A percentile compares a stretch with the other conserved stretches of the same genome.
These are phyloP conservation scores for Vaccinium corymbosum DNA, from an alignment of 148 eudicot genomes.

Conservation along the genomic window DNA sequence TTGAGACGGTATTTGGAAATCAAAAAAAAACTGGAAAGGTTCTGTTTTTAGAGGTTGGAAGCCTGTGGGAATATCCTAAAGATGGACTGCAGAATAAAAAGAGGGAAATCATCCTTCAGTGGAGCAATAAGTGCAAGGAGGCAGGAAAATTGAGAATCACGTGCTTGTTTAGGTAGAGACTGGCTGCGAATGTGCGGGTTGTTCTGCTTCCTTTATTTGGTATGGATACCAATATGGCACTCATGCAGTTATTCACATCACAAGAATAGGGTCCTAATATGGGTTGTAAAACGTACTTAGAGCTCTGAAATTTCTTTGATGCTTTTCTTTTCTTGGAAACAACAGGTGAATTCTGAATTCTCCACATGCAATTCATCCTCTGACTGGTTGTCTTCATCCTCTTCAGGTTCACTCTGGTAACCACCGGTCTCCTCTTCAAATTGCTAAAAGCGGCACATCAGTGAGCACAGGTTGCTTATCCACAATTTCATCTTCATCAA, in stretches of 20 bases:
- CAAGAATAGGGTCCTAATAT: neutral
- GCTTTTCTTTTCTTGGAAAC: conserved; percentile 68
- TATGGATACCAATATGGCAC: neutral
- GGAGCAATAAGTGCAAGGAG: neutral
- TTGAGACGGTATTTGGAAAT: neutral
- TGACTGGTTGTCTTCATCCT: conserved; percentile 34
- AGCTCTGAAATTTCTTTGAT: conserved; percentile 34
- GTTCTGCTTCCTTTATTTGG: neutral
- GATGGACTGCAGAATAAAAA: neutral
- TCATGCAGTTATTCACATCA: neutral
- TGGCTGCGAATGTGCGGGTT: neutral
- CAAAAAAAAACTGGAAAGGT: neutral
- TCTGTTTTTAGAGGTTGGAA: neutral
- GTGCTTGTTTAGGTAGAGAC: neutral
- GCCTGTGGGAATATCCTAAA: neutral
- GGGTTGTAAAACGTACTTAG: conserved; percentile 39
- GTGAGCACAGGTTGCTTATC: conserved; percentile 40
- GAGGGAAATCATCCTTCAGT: neutral
- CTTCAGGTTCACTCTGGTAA: conserved; percentile 43
- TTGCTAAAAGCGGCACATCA: conserved; percentile 47
- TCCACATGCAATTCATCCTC: conserved; percentile 20
- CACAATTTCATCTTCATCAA: conserved; percentile 27
- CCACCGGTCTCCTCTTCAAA: conserved; percentile 55
- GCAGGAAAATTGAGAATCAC: neutral
- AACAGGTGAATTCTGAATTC: conserved; percentile 18